Evolutionary conservation across 306 rosid genomes (phyloP), one percentile per base, ranked within the genome.

Genomic region (Datisca glomerata): DNA sequence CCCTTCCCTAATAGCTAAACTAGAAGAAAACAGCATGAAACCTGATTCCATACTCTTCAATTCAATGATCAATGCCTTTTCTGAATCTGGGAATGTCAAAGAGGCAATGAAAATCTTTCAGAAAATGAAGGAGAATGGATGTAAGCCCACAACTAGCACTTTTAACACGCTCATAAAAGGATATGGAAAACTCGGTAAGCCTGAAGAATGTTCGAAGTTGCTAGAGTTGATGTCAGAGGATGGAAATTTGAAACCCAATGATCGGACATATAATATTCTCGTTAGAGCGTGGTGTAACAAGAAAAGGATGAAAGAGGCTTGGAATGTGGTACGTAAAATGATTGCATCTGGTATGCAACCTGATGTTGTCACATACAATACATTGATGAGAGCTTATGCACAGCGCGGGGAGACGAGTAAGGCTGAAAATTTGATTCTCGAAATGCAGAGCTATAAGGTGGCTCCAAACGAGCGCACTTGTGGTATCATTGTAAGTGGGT

Each of bases 91-190:
- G 47, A 76, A 77, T 49, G 53, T 80, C 2, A 61, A 72, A 16
- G 71, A 70, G 59, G 95, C 93, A 57, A 69, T 72, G 93, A 47
- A 79, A 60, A 55, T 68, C 55, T 77, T 80, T 60, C 73, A 31
- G 41, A 79, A 75, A 64, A 83, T 89, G 97, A 72, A 69, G 77
- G 76, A 62, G 63, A 63, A 35, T 35, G 77, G 77, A 55, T 89
- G 97, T 52, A 83, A 73, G 66, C 91, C 97, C 15, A 83, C 89
- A 45, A 69, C 79, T 32, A 77, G 83, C 66, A 89, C 97, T 49
- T 89, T 72, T 59, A 89, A 89, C 56, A 75, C 94, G 32, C 97
- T 87, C 48, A 76, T 87, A 24, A 83, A 84, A 66, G 97, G 97
- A 45, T 80, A 65, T 48, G 95, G 97, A 48, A 56, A 67, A 11